Conservation (phyloP, 768 basidiomycete species). For the Russula brevipes region DNA sequence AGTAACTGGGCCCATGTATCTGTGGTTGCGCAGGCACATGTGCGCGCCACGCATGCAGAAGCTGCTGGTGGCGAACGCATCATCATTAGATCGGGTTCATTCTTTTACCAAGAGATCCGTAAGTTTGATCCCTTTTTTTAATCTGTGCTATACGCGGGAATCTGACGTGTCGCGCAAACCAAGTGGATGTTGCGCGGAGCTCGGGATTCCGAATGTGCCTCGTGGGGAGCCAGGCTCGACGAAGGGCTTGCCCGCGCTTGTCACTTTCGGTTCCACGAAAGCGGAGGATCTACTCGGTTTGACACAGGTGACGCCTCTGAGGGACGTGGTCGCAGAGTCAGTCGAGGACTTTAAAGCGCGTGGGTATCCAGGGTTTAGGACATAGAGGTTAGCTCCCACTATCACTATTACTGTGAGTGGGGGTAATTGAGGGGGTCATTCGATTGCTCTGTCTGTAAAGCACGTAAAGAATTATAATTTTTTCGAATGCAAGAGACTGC, state of each 20-base stretch:
- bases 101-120: constrained; percentile 18
- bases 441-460: not conserved
- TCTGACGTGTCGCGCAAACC: not conserved
- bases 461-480: no score
- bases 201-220: constrained; percentile 6
- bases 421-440: not conserved
- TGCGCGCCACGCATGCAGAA: not conserved
- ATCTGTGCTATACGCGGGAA: not conserved
- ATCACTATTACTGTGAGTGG: no score
- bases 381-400: not conserved
- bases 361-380: constrained; percentile 12
- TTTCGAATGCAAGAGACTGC: no score
- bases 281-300: constrained; percentile 10
- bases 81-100: constrained; percentile 6
- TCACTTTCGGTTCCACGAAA: constrained; percentile 1
- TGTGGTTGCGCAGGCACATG: constrained; percentile 11
- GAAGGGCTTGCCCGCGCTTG: not conserved
- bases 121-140: not conserved
- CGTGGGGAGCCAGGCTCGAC: constrained; percentile 13
- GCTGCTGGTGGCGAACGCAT: constrained; percentile 17
- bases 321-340: constrained; percentile 6
- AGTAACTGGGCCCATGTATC: constrained; percentile 11
- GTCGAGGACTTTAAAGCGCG: constrained; percentile 15
- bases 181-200: constrained; percentile 18
- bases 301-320: constrained; percentile 1